Evolutionary conservation across 345 rosid genomes (phyloP), one percentile per base, ranked within the genome.

Genomic region (Syzygium jambos): DNA sequence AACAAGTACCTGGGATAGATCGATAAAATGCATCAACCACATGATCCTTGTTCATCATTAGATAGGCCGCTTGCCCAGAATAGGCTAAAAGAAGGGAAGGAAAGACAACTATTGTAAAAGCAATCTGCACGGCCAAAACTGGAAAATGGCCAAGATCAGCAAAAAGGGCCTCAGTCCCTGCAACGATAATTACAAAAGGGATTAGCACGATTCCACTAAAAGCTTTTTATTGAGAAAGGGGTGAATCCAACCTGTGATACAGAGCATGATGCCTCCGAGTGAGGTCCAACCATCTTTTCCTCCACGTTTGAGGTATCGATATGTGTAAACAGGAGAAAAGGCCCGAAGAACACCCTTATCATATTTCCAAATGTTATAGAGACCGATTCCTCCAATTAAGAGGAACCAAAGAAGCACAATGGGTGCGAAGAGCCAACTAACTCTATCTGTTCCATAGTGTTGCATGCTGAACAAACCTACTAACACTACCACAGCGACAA

Each of bases 21-120:
- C 93, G 95, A 88, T 95, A 97, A 91, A 98, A 98, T 13, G 92
- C 96, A 88, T 98, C 97, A 17, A 34, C 34, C 51, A 91, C 95
- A 87, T 95, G 97, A 3, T 93, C 94, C 52, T 3, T 85, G 86
- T 96, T 68, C 17, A 88, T 89, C 93, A 94, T 88, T 87, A 98
- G 98, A 89, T 96, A 98, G n/a, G 99, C 98, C 82, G 99, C 99
- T 91, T 98, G 99, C 87, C 99, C 99, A 23, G 95, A 90, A 87
- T 98, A 98, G 34, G 99, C 98, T 87, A 95, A 90, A 87, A 98
- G 97, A 92, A 98, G 99, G 91, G 98, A 95, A 73, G 99, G 99
- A 90, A 96, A 93, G 87, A 98, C 99, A 21, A 98, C 91, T 21
- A 92, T 91, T 1, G 99, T 96, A 90, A 96, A 98, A 80, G 99